Evolutionary conservation across 83 land plant species (phyloP).

Genomic region (Isoetes engelmannii): DNA sequence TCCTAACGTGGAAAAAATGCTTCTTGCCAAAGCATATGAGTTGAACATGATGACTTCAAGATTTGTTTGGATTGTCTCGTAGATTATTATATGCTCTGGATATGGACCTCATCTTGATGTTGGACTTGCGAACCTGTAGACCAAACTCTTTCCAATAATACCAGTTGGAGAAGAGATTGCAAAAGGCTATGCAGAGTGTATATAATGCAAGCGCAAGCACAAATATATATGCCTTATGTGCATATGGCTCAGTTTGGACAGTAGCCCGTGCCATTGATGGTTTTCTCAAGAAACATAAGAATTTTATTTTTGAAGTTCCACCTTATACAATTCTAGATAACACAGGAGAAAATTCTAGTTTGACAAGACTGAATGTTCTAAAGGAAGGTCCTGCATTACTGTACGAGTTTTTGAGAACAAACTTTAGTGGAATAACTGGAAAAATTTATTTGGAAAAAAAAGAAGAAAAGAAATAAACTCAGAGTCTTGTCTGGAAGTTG

Average conservation of each 20-base stretch:
- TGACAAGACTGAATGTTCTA: constrained; percentile 1
- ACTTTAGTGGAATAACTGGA: not conserved
- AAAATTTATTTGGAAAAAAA: not conserved
- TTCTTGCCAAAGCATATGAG: no score
- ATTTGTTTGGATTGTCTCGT: no score
- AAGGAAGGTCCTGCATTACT: not conserved
- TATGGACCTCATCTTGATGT: no score
- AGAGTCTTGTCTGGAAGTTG: constrained; percentile 37
- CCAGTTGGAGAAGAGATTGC: not conserved
- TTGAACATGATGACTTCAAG: no score
- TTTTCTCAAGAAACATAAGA: not conserved
- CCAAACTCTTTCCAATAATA: no score
- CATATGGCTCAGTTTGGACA: not conserved
- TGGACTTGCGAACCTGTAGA: no score
- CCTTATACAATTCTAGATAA: not conserved
- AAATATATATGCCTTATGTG: not conserved
- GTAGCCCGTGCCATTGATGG: not conserved
- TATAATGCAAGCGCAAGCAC: not conserved
- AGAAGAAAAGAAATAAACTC: not conserved
- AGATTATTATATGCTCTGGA: no score
- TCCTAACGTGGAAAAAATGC: constrained; percentile 11
- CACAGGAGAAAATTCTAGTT: not conserved
- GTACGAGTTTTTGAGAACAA: not conserved
- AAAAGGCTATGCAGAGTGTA: constrained; percentile 1
- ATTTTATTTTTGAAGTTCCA: not conserved